Base-by-base conservation (phyloP, 2,329 filamentous ascomycete species). In the Scedosporium minutisporum region DNA sequence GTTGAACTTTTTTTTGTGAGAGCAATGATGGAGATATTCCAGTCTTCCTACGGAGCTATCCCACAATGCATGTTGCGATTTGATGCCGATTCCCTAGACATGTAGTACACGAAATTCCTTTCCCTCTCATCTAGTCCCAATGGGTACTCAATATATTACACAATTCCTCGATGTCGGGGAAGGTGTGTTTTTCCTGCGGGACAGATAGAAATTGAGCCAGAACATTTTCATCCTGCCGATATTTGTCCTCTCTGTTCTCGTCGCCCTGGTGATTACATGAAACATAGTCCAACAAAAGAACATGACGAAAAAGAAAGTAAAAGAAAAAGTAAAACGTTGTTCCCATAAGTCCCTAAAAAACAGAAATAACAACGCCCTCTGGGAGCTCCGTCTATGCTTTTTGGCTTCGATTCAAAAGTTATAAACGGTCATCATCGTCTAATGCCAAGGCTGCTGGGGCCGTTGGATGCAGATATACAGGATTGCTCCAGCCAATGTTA, bases 391-490 rank as follows among this genome's bases (percentile, higher is more conserved):
- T 60, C 42, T 48, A 25, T 48, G 14, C 21, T 42, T 29, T 25
- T 60, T 38, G 33, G 33, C 33, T 38, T 42, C 25, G n/a, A 51
- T n/a, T 46, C 16, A 48, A 18, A 51, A 51, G 42, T 27, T 29
- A 23, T 29, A 51, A 29, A 27, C 41, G 12, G 25, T 16, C 38
- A 27, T 48, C 46, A 60, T 48, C 25, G 16, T 29, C 58, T 46
- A 48, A 38, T 27, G 21, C 44, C 29, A 29, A 27, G 58, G 16
- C 42, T 60, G 12, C 25, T 44, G 10, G 23, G 21, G 29, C 51
- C 18, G 29, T 46, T 57, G 60, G 51, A 73, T 74, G 70, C 72
- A 74, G 69, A 76, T 66, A 69, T 80, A 81, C 69, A 76, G 70
- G 64, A 72, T 68, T 57, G 72, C 77, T 62, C 69, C 69, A 41